Evolutionary conservation across 306 rosid species (phyloP).

Genomic region (Mimosa bimucronata): DNA sequence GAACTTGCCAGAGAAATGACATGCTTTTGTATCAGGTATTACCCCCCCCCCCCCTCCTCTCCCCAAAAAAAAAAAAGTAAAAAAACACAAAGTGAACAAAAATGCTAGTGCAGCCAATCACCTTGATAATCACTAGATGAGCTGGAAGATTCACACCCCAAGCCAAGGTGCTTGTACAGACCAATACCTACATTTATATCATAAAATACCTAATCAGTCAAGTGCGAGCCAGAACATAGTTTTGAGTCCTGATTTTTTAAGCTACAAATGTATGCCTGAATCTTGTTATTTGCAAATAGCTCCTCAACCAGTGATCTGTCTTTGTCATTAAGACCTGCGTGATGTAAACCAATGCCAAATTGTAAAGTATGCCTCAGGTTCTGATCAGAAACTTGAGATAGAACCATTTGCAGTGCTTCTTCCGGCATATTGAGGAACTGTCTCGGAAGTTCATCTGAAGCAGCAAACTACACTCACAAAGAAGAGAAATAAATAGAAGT

Average conservation of each 20-base stretch:
- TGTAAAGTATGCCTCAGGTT: slow-evolving; percentile 95
- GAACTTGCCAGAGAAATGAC: slow-evolving; percentile 23
- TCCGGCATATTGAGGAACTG: slow-evolving; percentile 87
- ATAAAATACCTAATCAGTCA: slow-evolving; percentile 29
- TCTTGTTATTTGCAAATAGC: slow-evolving; percentile 90
- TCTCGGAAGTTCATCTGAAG: slow-evolving; percentile 90
- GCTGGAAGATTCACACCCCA: slow-evolving; percentile 99
- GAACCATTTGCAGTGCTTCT: slow-evolving; percentile 88
- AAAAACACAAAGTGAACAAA: too few species aligned
- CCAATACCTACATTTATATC: slow-evolving; percentile 63
- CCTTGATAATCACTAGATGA: slow-evolving; percentile 97
- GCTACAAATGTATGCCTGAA: slow-evolving; percentile 72
- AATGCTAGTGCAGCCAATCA: slow-evolving; percentile 34
- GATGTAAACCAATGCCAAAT: slow-evolving; percentile 95
- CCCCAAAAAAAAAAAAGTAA: background rate
- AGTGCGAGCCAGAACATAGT: background rate
- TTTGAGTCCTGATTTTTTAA: slow-evolving; percentile 9
- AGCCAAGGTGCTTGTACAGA: slow-evolving; percentile 97
- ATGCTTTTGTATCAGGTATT: too few species aligned
- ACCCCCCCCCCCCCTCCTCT: background rate
- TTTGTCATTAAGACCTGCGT: slow-evolving; percentile 94
- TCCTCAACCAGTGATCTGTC: slow-evolving; percentile 96
- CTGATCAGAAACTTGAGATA: slow-evolving; percentile 87
- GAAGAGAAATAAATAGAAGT: slow-evolving; percentile 34
- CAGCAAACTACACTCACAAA: slow-evolving; percentile 70